Base-by-base conservation (phyloP, 495 filamentous ascomycete genomes). In the Thozetella sp. region DNA sequence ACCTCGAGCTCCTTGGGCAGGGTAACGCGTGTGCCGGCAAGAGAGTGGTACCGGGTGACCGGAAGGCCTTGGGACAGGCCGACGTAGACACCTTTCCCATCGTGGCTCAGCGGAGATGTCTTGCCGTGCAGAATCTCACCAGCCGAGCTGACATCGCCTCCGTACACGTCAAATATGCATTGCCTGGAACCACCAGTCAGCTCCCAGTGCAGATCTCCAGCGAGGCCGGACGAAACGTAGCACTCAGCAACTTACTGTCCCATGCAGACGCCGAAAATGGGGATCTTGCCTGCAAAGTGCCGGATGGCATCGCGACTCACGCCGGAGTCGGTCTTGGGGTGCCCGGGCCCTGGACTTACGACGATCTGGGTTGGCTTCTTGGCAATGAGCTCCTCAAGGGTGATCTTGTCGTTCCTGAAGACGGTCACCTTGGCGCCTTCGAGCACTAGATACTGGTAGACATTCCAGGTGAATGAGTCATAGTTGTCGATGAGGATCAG, bases 401-500 rank as follows among this genome's bases (percentile, higher is more conserved):
- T 86, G 70, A 97, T 87, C 71, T 96, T 86, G 76, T 98, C 93
- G 68, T 99, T 99, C 58, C 95, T 86, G 77, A 86, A 89, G 24
- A 98, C 95, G 12, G 87, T 90, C 43, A 97, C 93, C 0, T 76
- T 88, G 24, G 95, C 95, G 40, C 95, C 95, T 75, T 98, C 95
- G 6, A 97, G 87, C 0, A 93, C 90, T 2, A 99, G 83, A 66
- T 97, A 99, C 71, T 99, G 96, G 73, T 97, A 97, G 59, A 99
- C 92, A 70, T 98, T 99, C 91, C 92, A 98, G 60, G 94, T 97
- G 67, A 98, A 99, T 0, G 94, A 97, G 76, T 99, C 95, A 73
- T 97, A 99, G 78, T 99, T 99, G 78, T 98, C 95, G 66, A 99
- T 96, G 57, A 99, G 79, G 56, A 99, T 86, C 25, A 99, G 85